Base-by-base conservation (phyloP, 2,329 filamentous ascomycete genomes). In the Epichloe aotearoae region DNA sequence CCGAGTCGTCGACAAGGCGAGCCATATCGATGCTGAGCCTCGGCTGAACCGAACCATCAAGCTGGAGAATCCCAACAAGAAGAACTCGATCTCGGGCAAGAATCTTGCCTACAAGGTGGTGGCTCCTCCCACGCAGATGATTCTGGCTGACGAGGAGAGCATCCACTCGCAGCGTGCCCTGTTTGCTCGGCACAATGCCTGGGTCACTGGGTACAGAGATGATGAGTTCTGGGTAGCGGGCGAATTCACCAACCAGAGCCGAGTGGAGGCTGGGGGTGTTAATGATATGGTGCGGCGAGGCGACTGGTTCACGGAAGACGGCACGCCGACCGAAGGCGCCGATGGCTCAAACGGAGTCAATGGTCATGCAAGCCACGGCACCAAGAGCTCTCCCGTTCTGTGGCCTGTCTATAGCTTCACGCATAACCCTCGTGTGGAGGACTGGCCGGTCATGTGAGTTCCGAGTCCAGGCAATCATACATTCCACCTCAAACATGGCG, bases 1-100 rank as follows among this genome's bases (percentile, higher is more conserved):
- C 46, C 69, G 66, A 0, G 58, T 64, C 0, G 64, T 83, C 5
- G 65, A 71, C 37, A 64, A 64, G 41, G 71, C 76, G 1, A 59
- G 67, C 4, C 71, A 72, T 51, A 63, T 77, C 4, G 76, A 80
- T 48, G 75, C 78, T 0, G 76, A 75, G 52, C 75, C 78, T 0
- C 60, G 64, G 10, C 63, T 74, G 36, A 81, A 81, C 52, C 68
- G 74, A 2, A 61, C 68, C 5, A 66, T 77, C 53, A 73, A 73
- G 53, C 61, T 79, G 38, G 68, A 76, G 56, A 77, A 76, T 53
- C 58, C 66, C 7, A 60, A 55, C 14, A 68, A 68, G 55, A 66
- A 62, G 50, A 79, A 79, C 53, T 58, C 59, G 1, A 62, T 75
- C 23, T 76, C 73, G 8, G 71, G 72, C n/a, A 71, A 69, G 52